A percentile compares a stretch with the other conserved stretches of the same genome.
Conservation (phyloP, 305 asterid genomes). For the Fraxinus dipetala region DNA sequence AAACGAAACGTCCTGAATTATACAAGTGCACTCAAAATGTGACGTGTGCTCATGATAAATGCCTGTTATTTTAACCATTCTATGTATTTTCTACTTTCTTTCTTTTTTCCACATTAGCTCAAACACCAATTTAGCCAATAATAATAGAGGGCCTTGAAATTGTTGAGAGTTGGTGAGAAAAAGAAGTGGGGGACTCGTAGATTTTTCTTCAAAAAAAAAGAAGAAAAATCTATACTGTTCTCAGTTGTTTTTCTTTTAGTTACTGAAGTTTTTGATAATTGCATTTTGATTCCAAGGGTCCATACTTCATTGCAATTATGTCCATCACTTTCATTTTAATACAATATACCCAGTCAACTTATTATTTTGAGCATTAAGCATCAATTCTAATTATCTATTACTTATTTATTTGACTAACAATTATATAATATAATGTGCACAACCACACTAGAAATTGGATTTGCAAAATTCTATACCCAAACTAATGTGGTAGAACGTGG, state of each 20-base stretch:
- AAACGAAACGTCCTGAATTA: not conserved
- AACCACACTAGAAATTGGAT: not conserved
- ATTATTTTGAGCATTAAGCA: not conserved
- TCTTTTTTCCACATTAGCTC: not conserved
- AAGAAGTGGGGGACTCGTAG: not conserved
- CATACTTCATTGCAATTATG: not conserved
- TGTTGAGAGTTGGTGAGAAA: not conserved
- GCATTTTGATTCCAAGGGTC: not conserved
- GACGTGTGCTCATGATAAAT: not conserved
- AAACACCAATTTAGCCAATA: not conserved
- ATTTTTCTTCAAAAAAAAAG: not conserved
- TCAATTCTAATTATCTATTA: not conserved
- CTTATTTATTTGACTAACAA: not conserved
- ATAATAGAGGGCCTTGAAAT: not conserved
- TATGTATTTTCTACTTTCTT: not conserved
- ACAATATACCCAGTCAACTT: not conserved
- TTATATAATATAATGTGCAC: not conserved
- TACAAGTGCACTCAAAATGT: not conserved
- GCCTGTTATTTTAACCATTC: not conserved
- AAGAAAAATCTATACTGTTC: not conserved
- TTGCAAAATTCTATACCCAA: not conserved
- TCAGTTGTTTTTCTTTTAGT: not conserved
- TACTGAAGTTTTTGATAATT: not conserved
- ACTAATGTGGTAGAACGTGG: not conserved
- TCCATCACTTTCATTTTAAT: not conserved